Evolutionary conservation across 1,139 yeast species (phyloP).

Genomic region (Candida smagusa): DNA sequence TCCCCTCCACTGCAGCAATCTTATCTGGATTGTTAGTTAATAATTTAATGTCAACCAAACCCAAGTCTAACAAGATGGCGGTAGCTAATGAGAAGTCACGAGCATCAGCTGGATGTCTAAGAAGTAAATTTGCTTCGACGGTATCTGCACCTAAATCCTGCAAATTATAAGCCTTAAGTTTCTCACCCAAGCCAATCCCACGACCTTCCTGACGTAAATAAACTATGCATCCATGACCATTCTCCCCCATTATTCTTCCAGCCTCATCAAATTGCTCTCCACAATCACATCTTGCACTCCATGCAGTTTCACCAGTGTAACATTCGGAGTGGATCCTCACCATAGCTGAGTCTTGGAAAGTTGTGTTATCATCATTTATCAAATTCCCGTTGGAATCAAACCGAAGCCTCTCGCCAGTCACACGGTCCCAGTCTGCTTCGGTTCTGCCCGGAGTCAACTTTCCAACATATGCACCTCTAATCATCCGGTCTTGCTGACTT

Average conservation of each 20-base stretch:
- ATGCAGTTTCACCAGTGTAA: slow-evolving; percentile 98
- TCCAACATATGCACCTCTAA: slow-evolving; percentile 95
- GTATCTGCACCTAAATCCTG: slow-evolving; percentile 99
- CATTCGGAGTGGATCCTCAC: slow-evolving; percentile 93
- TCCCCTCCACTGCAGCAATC: slow-evolving; percentile 90
- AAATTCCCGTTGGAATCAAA: slow-evolving; percentile 54
- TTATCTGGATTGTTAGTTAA: slow-evolving; percentile 96
- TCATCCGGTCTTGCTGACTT: slow-evolving; percentile 90
- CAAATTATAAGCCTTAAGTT: slow-evolving; percentile 91
- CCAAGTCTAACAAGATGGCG: slow-evolving; percentile 83
- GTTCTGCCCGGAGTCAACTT: slow-evolving; percentile 80
- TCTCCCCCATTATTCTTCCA: slow-evolving; percentile 82
- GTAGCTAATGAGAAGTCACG: slow-evolving; percentile 92
- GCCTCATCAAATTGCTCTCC: slow-evolving; percentile 99
- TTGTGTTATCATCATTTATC: slow-evolving; percentile 30
- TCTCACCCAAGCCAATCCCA: slow-evolving; percentile 96
- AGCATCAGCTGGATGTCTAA: slow-evolving; percentile 96
- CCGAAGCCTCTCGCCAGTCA: slow-evolving; percentile 33
- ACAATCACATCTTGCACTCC: slow-evolving; percentile 98
- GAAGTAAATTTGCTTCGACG: slow-evolving; percentile 87
- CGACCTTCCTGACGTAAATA: slow-evolving; percentile 97
- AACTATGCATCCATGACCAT: slow-evolving; percentile 91
- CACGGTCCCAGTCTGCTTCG: slow-evolving; percentile 61
- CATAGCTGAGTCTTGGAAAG: slow-evolving; percentile 49
- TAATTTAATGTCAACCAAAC: slow-evolving; percentile 66